Evolutionary conservation across 176 grass and related monocot species (phyloP).

Genomic region (Saccharum officinarum): DNA sequence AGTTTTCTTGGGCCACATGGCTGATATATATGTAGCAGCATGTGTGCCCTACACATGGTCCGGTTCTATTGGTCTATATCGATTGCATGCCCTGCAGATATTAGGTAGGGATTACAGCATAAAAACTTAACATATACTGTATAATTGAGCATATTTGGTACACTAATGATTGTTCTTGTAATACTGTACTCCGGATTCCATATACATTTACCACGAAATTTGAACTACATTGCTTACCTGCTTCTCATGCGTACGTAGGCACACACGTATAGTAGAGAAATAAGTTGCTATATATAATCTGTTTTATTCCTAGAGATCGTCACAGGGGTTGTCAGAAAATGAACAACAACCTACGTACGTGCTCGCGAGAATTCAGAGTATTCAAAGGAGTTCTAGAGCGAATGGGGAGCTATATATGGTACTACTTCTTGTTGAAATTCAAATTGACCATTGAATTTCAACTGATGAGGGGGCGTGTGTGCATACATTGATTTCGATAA

Average conservation of each 20-base stretch:
- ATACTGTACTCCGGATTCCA: background rate
- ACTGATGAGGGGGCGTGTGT: background rate
- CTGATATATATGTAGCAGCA: background rate
- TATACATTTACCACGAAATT: conserved; percentile 23
- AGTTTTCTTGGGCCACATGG: conserved; percentile 5
- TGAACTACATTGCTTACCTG: background rate
- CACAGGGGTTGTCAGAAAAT: background rate
- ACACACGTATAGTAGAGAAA: background rate
- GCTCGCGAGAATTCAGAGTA: background rate
- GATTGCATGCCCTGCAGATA: background rate
- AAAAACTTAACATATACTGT: background rate
- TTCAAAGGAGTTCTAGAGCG: conserved; percentile 26
- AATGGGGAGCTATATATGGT: background rate
- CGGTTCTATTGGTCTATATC: conserved; percentile 2
- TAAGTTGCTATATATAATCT: background rate
- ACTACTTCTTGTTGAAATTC: conserved; percentile 21
- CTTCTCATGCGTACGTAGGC: background rate
- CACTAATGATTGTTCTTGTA: background rate
- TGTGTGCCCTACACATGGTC: background rate
- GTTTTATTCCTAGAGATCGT: background rate
- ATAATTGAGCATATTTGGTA: conserved; percentile 25
- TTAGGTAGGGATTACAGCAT: background rate
- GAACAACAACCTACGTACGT: background rate
- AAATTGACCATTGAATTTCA: conserved; percentile 24
- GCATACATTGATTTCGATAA: background rate